Conservation (phyloP, 768 basidiomycete species). For the Lactarius evosmus region DNA sequence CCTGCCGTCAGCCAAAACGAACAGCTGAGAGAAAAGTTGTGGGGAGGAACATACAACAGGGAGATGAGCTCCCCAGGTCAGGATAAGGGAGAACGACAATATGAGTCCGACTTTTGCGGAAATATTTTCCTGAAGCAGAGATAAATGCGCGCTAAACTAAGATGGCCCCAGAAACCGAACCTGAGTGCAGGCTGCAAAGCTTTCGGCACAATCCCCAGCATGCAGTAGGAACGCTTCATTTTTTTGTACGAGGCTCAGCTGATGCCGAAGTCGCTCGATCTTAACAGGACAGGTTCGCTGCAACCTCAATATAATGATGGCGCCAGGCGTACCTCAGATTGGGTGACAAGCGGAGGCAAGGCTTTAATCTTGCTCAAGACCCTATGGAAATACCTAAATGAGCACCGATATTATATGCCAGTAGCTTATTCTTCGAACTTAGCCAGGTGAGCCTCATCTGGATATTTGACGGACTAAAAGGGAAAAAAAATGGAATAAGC, state of each 20-base stretch:
- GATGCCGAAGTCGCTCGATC: conserved; percentile 82
- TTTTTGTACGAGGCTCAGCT: conserved; percentile 73
- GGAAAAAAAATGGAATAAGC: neutral
- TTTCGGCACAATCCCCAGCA: conserved; percentile 97
- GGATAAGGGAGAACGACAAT: conserved; percentile 90
- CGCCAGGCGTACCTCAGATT: conserved; percentile 68
- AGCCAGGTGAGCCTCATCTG: conserved; percentile 38
- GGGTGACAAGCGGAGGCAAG: conserved; percentile 89
- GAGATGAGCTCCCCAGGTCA: conserved; percentile 89
- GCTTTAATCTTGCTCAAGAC: conserved; percentile 73
- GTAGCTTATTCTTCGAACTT: neutral
- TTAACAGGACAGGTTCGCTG: conserved; percentile 31
- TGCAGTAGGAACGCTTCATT: conserved; percentile 94
- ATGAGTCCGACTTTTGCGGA: conserved; percentile 87
- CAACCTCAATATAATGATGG: neutral
- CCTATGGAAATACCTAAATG: conserved; percentile 37
- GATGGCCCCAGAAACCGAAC: conserved; percentile 39
- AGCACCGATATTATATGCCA: neutral
- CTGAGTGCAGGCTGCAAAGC: conserved; percentile 87
- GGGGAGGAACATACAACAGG: conserved; percentile 66
- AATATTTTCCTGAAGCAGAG: conserved; percentile 67
- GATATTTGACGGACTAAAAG: conserved; percentile 39
- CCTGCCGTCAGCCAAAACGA: conserved; percentile 21
- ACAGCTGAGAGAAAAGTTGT: neutral
- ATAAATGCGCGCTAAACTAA: neutral